Evolutionary conservation across 306 rosid genomes (phyloP), one percentile per base, ranked within the genome.

Genomic region (Prunus mira): DNA sequence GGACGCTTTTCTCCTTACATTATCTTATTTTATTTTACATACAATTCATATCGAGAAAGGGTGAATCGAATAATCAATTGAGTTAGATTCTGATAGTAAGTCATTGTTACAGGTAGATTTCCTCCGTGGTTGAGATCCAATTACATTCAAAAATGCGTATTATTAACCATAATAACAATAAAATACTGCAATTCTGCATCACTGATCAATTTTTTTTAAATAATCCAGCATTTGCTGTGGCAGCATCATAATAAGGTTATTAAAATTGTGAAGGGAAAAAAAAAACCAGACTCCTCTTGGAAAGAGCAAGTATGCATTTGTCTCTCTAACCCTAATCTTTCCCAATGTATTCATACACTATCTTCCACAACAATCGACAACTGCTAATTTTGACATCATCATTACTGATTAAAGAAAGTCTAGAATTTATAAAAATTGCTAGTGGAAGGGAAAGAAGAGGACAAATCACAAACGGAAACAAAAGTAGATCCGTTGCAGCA

Each of bases 381-480:
- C 32, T 71, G 19, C 13, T 27, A 50, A 69, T 50, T 70, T 70
- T 52, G 19, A 28, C 20, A 71, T 52, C 5, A 32, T 54, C 5
- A 32, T 54, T 7, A 32, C 63, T 30, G 22, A 11, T 32, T 32
- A 70, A 62, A 70, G 74, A 51, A 19, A 71, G 50, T 32, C 32
- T 10, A 12, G 49, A 32, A 12, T 17, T 27, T 17, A 27, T 68
- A 68, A 22, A 38, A 71, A 55, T 38, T 72, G 52, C 76, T 13
- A 72, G 65, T 34, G 76, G 65, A 55, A 71, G 65, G 75, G 75
- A 71, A 71, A 51, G 47, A 69, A 9, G 20, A 62, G 51, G 64
- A 71, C 64, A 52, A 30, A 52, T 54, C 50, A 55, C 65, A 71
- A 71, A 55, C 51, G 51, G 46, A 55, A 61, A 54, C 58, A 55